Base-by-base conservation (phyloP, 2,329 filamentous ascomycete genomes). In the Diaporthe ampelina region DNA sequence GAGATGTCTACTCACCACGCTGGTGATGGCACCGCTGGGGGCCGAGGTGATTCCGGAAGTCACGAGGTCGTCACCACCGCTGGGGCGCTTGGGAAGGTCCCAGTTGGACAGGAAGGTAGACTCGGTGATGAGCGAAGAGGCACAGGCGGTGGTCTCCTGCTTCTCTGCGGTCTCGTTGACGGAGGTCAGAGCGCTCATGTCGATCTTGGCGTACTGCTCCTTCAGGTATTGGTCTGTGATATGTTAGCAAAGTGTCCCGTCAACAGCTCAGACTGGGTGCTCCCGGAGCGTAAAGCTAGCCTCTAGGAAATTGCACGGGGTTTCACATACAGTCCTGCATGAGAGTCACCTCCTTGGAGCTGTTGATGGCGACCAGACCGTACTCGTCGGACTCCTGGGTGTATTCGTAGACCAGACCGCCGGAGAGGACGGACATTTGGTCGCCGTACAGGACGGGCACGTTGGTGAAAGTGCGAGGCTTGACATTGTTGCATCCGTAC, bases 371-470 rank as follows among this genome's bases (percentile, higher is more conserved):
- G 29, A 93, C 91, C 19, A 94, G 86, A 65, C 90, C 90, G 75
- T 88, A 91, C 80, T 90, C 83, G 80, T 91, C 91, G 59, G 85
- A 82, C 81, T 94, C 93, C 82, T 94, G 87, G 1, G 91, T 91
- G 83, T 89, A 95, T 81, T 95, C 92, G 85, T 95, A 95, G 48
- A 94, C 92, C 43, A 95, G 87, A 76, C 93, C 93, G 76, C 93
- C 93, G 58, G 95, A 90, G 68, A 89, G 85, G 13, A 86, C 82
- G 21, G 84, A 91, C 92, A 95, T 94, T 74, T 93, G 80, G 32
- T 86, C 79, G 59, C 92, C 89, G 81, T 94, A 95, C 75, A 95
- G 90, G 74, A 91, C 86, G 58, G 86, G 87, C 8, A 94, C 91
- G 83, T 95, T 93, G 78, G 93, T 92, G 84, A 94, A 95, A 76